phyloP scores from a whole-genome alignment of 331 rosid genomes.

The Malus hybrid region DNA sequence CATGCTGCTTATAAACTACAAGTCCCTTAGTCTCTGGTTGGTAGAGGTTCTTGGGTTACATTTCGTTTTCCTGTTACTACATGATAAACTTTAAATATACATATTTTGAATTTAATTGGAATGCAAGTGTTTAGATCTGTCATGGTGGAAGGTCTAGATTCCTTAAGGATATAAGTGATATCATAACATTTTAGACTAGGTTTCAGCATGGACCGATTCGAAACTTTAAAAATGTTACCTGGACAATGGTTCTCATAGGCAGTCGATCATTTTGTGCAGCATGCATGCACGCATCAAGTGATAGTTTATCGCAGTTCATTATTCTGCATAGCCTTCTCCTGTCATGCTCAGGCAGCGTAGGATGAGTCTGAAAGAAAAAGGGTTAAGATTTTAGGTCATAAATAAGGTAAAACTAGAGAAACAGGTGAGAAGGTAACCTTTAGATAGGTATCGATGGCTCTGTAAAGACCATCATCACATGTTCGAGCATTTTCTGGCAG shows the following conservation, averaged over 20 bases:
- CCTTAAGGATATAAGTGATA: background rate
- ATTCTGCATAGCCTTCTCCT: conserved; percentile 75
- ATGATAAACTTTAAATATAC: background rate
- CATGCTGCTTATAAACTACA: too few relatives aligned
- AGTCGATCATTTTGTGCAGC: conserved; percentile 95
- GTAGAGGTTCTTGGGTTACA: conserved; percentile 4
- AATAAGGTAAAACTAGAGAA: conserved; percentile 5
- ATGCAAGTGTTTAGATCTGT: background rate
- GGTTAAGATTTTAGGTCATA: conserved; percentile 13
- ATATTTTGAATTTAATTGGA: background rate
- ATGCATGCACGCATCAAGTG: conserved; percentile 83
- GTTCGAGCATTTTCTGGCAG: conserved; percentile 73
- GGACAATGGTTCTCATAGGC: conserved; percentile 77
- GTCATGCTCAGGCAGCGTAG: conserved; percentile 62
- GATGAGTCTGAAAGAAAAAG: conserved; percentile 59
- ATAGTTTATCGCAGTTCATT: conserved; percentile 82
- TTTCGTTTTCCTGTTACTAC: background rate
- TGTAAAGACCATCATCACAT: conserved; percentile 72
- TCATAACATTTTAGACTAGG: background rate
- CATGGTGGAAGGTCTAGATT: background rate
- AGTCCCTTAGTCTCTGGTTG: background rate
- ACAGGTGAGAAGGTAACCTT: conserved; percentile 45
- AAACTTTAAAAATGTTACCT: conserved; percentile 41
- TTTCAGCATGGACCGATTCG: background rate
- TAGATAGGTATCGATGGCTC: conserved; percentile 91